Conservation (phyloP, 768 basidiomycete genomes). For the Boletellus sp. region DNA sequence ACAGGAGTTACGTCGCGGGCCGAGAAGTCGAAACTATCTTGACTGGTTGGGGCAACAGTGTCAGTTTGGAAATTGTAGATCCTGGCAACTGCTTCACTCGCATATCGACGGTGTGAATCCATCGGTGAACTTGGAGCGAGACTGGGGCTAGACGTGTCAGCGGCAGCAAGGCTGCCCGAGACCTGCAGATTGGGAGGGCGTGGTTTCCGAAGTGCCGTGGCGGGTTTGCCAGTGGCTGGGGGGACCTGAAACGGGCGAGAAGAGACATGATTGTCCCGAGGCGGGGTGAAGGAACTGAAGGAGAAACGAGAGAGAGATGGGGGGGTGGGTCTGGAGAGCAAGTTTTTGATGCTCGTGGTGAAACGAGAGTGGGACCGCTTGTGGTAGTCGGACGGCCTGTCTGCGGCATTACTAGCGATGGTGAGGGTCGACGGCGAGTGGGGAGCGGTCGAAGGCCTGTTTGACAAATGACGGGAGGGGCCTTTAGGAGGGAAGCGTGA, state of each 20-base stretch:
- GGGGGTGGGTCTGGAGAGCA: conserved; percentile 33
- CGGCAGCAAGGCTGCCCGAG: conserved; percentile 5
- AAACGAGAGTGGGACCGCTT: conserved; percentile 17
- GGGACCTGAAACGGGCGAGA: conserved; percentile 10
- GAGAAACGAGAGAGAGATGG: conserved; percentile 22
- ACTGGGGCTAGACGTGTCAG: conserved; percentile 2
- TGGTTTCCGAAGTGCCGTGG: conserved; percentile 20
- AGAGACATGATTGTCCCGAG: conserved; percentile 10
- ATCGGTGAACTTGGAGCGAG: neutral
- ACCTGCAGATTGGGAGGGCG: conserved; percentile 24
- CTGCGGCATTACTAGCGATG: neutral
- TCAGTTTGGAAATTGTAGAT: neutral
- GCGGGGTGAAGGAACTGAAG: conserved; percentile 11
- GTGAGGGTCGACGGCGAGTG: conserved; percentile 1
- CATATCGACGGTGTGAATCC: conserved; percentile 21
- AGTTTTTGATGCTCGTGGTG: conserved; percentile 32
- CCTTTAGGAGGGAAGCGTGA: neutral
- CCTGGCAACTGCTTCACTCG: conserved; percentile 14
- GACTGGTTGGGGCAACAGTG: conserved; percentile 3
- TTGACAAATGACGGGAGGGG: neutral
- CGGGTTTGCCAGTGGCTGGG: conserved; percentile 2
- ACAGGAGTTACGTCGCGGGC: conserved; percentile 1
- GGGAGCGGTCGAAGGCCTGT: conserved; percentile 19
- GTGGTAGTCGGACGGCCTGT: conserved; percentile 7
- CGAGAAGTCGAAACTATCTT: conserved; percentile 11